Evolutionary conservation across 2,329 filamentous ascomycete species (phyloP).

Genomic region (Xylariales sp.): DNA sequence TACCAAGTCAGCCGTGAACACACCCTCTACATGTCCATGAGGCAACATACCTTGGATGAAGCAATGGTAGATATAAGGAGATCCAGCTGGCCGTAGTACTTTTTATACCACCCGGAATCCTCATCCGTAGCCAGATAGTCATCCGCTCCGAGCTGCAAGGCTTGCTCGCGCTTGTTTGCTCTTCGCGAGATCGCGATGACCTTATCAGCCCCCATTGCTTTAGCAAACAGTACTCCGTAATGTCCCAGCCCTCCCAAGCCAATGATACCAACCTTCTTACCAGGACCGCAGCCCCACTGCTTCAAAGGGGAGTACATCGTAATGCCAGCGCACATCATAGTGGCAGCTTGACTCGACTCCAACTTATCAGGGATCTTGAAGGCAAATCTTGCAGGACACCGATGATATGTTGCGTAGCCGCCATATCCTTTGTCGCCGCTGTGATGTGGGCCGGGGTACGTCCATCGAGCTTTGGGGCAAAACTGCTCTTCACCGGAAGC

Average conservation of each 20-base stretch:
- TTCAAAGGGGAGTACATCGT: constrained; percentile 58
- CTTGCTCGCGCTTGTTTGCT: constrained; percentile 43
- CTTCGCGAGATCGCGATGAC: constrained; percentile 50
- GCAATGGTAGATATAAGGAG: constrained; percentile 51
- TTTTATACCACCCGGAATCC: constrained; percentile 44
- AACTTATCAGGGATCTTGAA: constrained; percentile 33
- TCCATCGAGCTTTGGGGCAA: constrained; percentile 29
- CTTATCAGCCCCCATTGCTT: constrained; percentile 54
- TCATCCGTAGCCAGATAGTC: constrained; percentile 33
- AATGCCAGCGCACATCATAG: constrained; percentile 63
- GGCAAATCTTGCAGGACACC: constrained; percentile 32
- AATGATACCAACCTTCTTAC: constrained; percentile 60
- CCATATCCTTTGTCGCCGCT: constrained; percentile 52
- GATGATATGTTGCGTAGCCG: constrained; percentile 30
- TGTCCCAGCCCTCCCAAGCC: constrained; percentile 63
- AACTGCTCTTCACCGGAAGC: constrained; percentile 16
- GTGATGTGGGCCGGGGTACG: constrained; percentile 38
- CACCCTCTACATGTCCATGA: too few species aligned
- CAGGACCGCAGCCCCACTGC: constrained; percentile 55
- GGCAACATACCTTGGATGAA: constrained; percentile 18
- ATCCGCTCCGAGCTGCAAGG: constrained; percentile 45
- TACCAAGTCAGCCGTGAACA: too few species aligned
- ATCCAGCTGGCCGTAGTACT: constrained; percentile 43
- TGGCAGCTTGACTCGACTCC: constrained; percentile 36
- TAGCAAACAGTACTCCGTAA: constrained; percentile 59